Conservation (phyloP, 208 protist species). For the Leishmania tropica region DNA sequence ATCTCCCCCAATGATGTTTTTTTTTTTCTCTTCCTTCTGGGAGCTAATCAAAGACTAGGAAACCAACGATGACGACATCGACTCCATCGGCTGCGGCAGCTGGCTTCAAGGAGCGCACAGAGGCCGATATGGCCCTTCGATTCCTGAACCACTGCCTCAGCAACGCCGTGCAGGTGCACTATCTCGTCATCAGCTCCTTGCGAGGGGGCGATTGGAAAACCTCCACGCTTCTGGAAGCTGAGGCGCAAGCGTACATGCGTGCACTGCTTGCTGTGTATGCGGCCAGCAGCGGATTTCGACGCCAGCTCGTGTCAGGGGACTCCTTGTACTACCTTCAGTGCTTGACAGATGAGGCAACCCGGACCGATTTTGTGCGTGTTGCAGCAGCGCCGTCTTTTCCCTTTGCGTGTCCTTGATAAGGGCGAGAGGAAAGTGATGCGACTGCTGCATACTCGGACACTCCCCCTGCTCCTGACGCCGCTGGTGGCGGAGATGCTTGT, state of each 20-base stretch:
- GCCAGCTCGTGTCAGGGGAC: slow-evolving; percentile 37
- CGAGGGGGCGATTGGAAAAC: slow-evolving; percentile 3
- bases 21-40: neutral
- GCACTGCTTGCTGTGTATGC: slow-evolving; percentile 54
- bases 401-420: slow-evolving; percentile 18
- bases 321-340: slow-evolving; percentile 74
- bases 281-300: slow-evolving; percentile 40
- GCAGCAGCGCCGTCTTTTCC: slow-evolving; percentile 60
- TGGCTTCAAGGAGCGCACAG: neutral
- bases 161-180: slow-evolving; percentile 58
- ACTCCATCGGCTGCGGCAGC: neutral
- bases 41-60: neutral
- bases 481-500: neutral
- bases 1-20: neutral
- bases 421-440: neutral
- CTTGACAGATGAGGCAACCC: slow-evolving; percentile 54
- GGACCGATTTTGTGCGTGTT: slow-evolving; percentile 63
- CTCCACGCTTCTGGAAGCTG: slow-evolving; percentile 48
- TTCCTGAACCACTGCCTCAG: slow-evolving; percentile 70
- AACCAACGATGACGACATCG: neutral
- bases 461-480: neutral
- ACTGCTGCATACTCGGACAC: neutral
- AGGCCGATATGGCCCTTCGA: slow-evolving; percentile 22
- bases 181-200: slow-evolving; percentile 60
- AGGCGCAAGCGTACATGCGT: slow-evolving; percentile 62